Evolutionary conservation across 371 early-diverging fungal species (phyloP), one percentile per base, ranked within the genome.

Genomic region (Rhizomucor pusillus): DNA sequence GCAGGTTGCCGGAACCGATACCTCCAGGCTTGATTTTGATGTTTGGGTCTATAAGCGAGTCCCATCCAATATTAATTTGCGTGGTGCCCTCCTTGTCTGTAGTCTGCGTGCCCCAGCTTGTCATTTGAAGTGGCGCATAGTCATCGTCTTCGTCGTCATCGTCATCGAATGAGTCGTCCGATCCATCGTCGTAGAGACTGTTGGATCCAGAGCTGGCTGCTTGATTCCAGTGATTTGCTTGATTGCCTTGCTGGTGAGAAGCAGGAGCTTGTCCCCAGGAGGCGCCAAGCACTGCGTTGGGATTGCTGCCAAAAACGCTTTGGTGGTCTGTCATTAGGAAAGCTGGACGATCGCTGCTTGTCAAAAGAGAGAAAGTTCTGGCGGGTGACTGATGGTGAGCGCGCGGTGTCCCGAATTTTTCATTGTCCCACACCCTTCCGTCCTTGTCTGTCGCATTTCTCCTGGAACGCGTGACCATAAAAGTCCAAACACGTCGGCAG

Each of bases 1-100:
- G 75, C n/a, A 78, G 57, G 35, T 69, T 67, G 16, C 79, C 79
- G 35, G 67, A 59, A 22, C 79, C 79, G 18, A 78, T 23, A 45
- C 73, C 75, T 44, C 59, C 62, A 5, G 69, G 52, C 25, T 61
- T 63, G 1, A 75, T 18, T 45, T 73, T 70, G 37, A 66, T 62
- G 22, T 54, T 67, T 7, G 75, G 75, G 58, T 78, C 79, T 25
- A 68, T 59, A 13, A 78, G 59, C 4, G 66, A 54, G 14, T 54
- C 49, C 79, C 79, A 78, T 0, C 66, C 56, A 13, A 73, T 52
- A 29, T 57, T 65, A 16, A 68, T 49, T 22, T 68, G 57, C 4
- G 67, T 61, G 5, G 66, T 55, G 13, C 65, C 67, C 37, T 54
- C 51, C 16, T 41, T 12, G 11, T 23, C 44, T 19, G 52, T 34